Base-by-base conservation (phyloP, 768 basidiomycete species). In the Tulasnella calospora region DNA sequence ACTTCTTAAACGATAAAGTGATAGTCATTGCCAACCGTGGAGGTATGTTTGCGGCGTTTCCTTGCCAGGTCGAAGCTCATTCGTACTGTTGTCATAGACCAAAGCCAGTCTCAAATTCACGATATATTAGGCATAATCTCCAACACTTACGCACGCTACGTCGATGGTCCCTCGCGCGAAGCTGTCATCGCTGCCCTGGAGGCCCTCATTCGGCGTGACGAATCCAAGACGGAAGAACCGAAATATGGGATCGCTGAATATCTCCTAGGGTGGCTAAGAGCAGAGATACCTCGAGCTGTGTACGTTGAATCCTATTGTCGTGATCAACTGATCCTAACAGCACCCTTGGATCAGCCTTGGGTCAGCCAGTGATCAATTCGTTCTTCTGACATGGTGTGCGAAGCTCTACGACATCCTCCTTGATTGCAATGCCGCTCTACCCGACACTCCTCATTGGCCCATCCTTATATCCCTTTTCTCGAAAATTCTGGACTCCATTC, bases 141-240 rank as follows among this genome's bases (percentile, higher is more conserved):
- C 1, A 85, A 89, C 74, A 95, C 93, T 0, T 92, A 94, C 83
- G 90, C 92, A 21, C 89, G 92, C 81, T 95, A 95, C 86, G 85
- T 89, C 67, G 95, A 96, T 83, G 83, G 87, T 2, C 82, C 86
- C 71, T 96, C 94, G 0, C 87, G 91, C 79, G 87, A 89, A 77
- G 92, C 92, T 2, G 92, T 93, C 0, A 90, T 94, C 81, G 84
- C 85, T 1, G 87, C 94, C 40, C 90, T 89, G 0, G 87, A 89
- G 82, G 89, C 89, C 71, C 81, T 95, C 76, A 88, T 94, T 27
- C 85, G 85, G 35, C 89, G 88, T 47, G 92, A 94, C 81, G 89
- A 91, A 79, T 79, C 19, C 81, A 78, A 85, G 33, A 81, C 81
- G 12, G 85, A 85, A 38, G 87, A 87, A 79, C 84, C 83, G 27